Percentiles rank a stretch among this genome's conserved stretches.
Evolutionary conservation across 345 rosid species (phyloP).

Genomic region (Pugionium dolabratum): DNA sequence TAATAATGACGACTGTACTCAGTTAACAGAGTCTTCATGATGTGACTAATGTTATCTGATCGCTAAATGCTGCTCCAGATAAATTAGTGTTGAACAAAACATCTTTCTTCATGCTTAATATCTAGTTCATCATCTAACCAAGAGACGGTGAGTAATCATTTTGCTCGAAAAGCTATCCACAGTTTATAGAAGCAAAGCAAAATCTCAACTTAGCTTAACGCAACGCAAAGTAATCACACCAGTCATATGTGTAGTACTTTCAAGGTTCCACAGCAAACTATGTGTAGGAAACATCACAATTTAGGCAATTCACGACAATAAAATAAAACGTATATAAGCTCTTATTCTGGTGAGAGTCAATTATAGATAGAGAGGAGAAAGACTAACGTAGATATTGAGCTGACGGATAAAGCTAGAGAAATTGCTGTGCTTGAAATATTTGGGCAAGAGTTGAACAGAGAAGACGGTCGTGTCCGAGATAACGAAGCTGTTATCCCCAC

Average conservation of each 20-base stretch:
- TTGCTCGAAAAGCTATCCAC: too few relatives aligned
- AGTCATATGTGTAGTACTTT: too few relatives aligned
- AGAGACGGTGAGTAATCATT: too few relatives aligned
- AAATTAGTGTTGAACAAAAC: too few relatives aligned
- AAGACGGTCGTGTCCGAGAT: constrained; percentile 64
- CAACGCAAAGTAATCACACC: too few relatives aligned
- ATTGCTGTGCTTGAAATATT: constrained; percentile 81
- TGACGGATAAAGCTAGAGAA: constrained; percentile 82
- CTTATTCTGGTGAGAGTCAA: too few relatives aligned
- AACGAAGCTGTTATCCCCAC: constrained; percentile 56
- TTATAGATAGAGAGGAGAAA: constrained; percentile 9
- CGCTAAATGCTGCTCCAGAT: too few relatives aligned
- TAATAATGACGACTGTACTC: too few relatives aligned
- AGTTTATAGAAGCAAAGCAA: constrained; percentile 4
- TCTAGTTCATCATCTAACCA: constrained; percentile 3
- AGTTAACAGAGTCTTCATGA: constrained; percentile 5
- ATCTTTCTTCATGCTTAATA: background rate
- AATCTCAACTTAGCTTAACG: background rate
- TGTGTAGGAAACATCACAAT: too few relatives aligned
- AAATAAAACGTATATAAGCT: too few relatives aligned
- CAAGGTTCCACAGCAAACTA: constrained; percentile 12
- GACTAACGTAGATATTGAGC: constrained; percentile 83
- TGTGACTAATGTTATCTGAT: background rate
- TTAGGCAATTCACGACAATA: too few relatives aligned
- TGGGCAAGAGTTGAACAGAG: constrained; percentile 66